A percentile compares a stretch with the other conserved stretches of the same genome.
Conservation (phyloP, 345 rosid genomes). For the Euphorbia peplus region DNA sequence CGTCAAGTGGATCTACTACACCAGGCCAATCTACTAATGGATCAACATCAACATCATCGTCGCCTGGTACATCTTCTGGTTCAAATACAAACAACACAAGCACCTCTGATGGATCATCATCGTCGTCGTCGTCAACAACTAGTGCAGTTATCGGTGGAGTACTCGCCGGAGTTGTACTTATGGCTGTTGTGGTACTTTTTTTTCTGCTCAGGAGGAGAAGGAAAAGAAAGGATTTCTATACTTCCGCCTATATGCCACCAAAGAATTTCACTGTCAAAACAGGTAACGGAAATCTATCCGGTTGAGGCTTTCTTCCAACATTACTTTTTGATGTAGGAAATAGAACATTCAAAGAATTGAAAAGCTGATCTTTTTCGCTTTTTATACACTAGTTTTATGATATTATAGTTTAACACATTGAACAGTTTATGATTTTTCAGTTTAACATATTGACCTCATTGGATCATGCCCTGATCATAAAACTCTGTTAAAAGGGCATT, state of each 20-base stretch:
- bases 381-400: no score
- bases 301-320: not conserved
- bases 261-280: slow-evolving; percentile 39
- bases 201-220: slow-evolving; percentile 41
- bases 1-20: slow-evolving; percentile 24
- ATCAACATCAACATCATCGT: no score
- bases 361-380: no score
- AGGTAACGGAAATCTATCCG: slow-evolving; percentile 36
- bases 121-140: no score
- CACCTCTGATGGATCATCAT: slow-evolving; percentile 11
- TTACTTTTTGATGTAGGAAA: no score
- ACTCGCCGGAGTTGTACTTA: slow-evolving; percentile 44
- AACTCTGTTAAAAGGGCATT: no score
- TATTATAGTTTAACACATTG: no score
- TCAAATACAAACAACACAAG: not conserved
- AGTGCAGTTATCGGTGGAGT: slow-evolving; percentile 36
- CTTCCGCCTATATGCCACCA: slow-evolving; percentile 44
- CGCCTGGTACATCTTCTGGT: slow-evolving; percentile 8
- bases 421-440: no score
- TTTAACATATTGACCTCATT: no score
- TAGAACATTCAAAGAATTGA: no score
- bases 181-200: slow-evolving; percentile 48
- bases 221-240: slow-evolving; percentile 35
- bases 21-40: slow-evolving; percentile 17
- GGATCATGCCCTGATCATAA: no score